Base-by-base conservation (phyloP, 176 grass and related monocot species). In the Coix lacrymajobi region DNA sequence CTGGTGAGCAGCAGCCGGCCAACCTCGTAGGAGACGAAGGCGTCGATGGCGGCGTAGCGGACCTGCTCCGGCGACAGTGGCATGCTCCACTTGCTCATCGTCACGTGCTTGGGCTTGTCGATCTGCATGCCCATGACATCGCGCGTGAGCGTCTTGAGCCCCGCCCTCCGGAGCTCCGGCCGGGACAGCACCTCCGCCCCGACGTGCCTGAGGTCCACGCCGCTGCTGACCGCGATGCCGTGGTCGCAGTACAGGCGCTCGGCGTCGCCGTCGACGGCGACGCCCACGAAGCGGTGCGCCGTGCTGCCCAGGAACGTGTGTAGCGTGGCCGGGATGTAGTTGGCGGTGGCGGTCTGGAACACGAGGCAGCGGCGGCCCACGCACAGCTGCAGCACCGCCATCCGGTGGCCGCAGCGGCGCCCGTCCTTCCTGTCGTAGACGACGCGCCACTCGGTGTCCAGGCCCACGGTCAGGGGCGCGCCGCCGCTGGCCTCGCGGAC, bases 321-420 rank as follows among this genome's bases (percentile, higher is more conserved):
- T 1, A 92, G 79, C 3, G 65, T 36, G 0, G 0, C 2, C 4
- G 92, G 90, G 71, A 90, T 4, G 33, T 25, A 66, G 67, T 85
- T 77, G 28, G 77, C 79, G 36, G 46, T 85, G 83, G 3, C 0
- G 63, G 87, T 22, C 69, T 81, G 85, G 77, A 91, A 94, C 28
- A 97, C 7, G 48, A 97, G 95, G 65, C 88, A 89, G 28, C 86
- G 77, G 9, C 6, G 62, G 33, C 83, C 85, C 40, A 94, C 85
- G 81, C 92, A 97, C 63, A 97, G 79, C 86, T 94, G 94, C 68
- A 97, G 85, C 8, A 94, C 58, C 6, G 85, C 88, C n/a, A 87
- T 69, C 5, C 28, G 48, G 76, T 90, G 11, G 34, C 4, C 4
- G 45, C 16, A 58, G 0, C 16, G 66, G 0, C 9, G 24, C 1